phyloP scores from a whole-genome alignment of 257 asterid species.

The Nicotiana tomentosiformis region DNA sequence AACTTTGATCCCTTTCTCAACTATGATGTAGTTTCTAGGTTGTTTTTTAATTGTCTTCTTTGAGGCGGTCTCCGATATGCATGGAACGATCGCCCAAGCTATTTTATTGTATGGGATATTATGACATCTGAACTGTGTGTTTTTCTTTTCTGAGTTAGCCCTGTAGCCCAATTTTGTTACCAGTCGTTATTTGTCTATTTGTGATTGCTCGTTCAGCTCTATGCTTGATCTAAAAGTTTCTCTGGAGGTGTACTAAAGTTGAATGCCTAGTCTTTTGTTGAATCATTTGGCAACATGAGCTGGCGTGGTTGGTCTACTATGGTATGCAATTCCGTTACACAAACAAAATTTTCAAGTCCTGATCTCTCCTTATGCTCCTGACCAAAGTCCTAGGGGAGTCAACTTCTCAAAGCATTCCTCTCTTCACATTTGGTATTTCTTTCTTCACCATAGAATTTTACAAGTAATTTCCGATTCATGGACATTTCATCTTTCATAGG shows the following conservation, averaged over 20 bases:
- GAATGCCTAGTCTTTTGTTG: background rate
- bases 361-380: background rate
- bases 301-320: background rate
- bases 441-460: background rate
- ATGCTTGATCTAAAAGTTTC: background rate
- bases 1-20: background rate
- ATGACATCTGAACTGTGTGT: background rate
- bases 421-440: background rate
- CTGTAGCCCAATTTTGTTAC: background rate
- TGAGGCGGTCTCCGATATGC: background rate
- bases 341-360: background rate
- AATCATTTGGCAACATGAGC: background rate
- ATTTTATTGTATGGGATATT: background rate
- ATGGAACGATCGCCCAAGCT: slow-evolving; percentile 1
- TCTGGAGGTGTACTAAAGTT: background rate
- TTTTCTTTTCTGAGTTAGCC: background rate
- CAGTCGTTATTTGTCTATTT: background rate
- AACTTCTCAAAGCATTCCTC: background rate
- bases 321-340: background rate
- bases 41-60: background rate
- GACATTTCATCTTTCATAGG: background rate
- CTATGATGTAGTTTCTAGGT: slow-evolving; percentile 1
- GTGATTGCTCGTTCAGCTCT: background rate
- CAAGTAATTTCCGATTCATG: background rate
- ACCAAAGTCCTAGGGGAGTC: background rate